These are phyloP conservation scores for Peronospora tabacina DNA, from an alignment of 352 stramenopile species.

Conservation along the genomic window DNA sequence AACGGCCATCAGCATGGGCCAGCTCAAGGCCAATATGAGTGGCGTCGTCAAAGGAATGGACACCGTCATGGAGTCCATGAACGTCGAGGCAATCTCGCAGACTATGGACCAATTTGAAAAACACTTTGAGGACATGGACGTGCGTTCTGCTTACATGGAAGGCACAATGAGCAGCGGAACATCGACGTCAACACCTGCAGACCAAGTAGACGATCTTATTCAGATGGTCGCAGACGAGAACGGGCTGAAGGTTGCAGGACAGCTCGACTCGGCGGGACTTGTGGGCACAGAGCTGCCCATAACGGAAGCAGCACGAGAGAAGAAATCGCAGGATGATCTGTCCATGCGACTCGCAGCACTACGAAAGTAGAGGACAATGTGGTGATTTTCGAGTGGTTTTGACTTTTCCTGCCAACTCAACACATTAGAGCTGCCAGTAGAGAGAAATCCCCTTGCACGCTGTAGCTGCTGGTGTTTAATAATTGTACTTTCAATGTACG, in stretches of 20 bases:
- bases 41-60: constrained; percentile 96
- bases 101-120: constrained; percentile 98
- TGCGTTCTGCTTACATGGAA: constrained; percentile 97
- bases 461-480: not conserved
- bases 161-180: constrained; percentile 95
- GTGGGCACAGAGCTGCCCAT: constrained; percentile 67
- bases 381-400: not conserved
- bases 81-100: constrained; percentile 95
- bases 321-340: constrained; percentile 77
- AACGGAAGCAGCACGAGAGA: constrained; percentile 63
- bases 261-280: constrained; percentile 88
- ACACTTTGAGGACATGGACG: constrained; percentile 99
- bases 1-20: constrained; percentile 93
- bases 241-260: constrained; percentile 90
- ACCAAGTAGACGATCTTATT: constrained; percentile 97
- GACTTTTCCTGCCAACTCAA: not conserved
- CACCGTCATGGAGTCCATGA: constrained; percentile 94
- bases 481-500: too few species aligned
- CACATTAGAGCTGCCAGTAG: not conserved
- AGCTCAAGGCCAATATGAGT: constrained; percentile 93
- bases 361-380: constrained; percentile 37
- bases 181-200: constrained; percentile 91
- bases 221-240: constrained; percentile 97
- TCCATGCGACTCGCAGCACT: constrained; percentile 77
- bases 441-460: constrained; percentile 1